Percentiles rank a stretch among this genome's conserved stretches.
phyloP scores from a whole-genome alignment of 2,329 filamentous ascomycete species.

The Bipolaris bicolor region DNA sequence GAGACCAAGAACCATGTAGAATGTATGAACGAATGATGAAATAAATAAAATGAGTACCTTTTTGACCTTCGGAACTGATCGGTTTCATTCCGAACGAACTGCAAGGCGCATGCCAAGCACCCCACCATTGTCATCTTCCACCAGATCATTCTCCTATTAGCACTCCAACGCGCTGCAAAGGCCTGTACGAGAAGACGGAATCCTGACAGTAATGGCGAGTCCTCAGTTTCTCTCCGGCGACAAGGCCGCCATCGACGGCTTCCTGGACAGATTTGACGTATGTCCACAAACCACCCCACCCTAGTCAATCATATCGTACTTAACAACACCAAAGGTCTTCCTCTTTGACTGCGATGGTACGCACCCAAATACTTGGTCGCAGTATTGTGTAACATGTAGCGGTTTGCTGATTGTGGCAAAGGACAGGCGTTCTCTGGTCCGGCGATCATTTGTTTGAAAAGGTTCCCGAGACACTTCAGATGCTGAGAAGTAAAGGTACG shows the following conservation, averaged over 20 bases:
- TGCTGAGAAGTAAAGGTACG: conserved; percentile 80
- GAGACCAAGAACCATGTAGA: conserved; percentile 5
- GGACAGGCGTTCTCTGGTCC: conserved; percentile 90
- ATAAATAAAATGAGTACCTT: conserved; percentile 10
- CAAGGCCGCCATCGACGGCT: conserved; percentile 75
- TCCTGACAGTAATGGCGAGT: conserved; percentile 27
- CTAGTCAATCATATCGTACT: conserved; percentile 15
- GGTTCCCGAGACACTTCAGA: conserved; percentile 81
- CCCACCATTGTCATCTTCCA: conserved; percentile 32
- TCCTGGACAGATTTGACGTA: conserved; percentile 92
- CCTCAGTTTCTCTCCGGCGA: conserved; percentile 78
- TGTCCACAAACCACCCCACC: conserved; percentile 47
- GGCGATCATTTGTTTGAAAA: conserved; percentile 88
- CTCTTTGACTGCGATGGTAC: conserved; percentile 96
- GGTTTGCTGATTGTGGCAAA: conserved; percentile 51
- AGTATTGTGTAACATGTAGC: background rate
- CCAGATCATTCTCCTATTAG: background rate
- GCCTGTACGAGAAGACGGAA: background rate
- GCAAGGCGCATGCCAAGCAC: conserved; percentile 36
- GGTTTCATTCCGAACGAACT: conserved; percentile 13
- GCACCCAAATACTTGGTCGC: conserved; percentile 1
- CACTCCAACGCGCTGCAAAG: background rate
- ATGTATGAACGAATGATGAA: conserved; percentile 8
- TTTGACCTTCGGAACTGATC: conserved; percentile 8
- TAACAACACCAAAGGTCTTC: conserved; percentile 69